Conservation (phyloP, 2,329 filamentous ascomycete species). For the Coniella vitis region DNA sequence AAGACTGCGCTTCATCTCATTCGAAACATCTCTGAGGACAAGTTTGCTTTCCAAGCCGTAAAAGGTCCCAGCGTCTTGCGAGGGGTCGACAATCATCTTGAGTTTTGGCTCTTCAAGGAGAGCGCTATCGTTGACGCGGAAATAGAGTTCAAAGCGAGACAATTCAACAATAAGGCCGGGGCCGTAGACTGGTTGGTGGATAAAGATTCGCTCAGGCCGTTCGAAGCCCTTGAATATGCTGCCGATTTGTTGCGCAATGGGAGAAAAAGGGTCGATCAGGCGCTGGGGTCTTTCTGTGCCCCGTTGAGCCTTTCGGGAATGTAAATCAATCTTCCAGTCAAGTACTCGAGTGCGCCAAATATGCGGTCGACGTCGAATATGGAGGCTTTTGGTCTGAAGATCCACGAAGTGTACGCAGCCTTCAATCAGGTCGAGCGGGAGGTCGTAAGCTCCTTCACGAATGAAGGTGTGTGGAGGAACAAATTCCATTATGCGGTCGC, state of each 20-base stretch:
- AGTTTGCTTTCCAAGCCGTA: conserved; percentile 55
- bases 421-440: conserved; percentile 43
- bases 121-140: conserved; percentile 37
- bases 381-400: conserved; percentile 31
- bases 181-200: conserved; percentile 35
- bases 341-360: conserved; percentile 23
- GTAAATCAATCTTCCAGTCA: conserved; percentile 31
- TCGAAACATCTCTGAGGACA: conserved; percentile 40
- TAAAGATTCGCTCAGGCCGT: conserved; percentile 30
- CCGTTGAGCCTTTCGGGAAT: conserved; percentile 17
- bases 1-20: conserved; percentile 39
- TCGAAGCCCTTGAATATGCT: conserved; percentile 47
- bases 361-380: conserved; percentile 40
- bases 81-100: conserved; percentile 41
- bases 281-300: background rate
- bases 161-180: conserved; percentile 42
- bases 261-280: conserved; percentile 44
- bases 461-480: conserved; percentile 28
- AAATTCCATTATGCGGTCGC: conserved; percentile 25
- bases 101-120: conserved; percentile 44
- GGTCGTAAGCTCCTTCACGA: conserved; percentile 29
- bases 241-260: conserved; percentile 31
- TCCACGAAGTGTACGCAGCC: conserved; percentile 57
- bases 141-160: conserved; percentile 44
- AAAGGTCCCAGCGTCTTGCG: conserved; percentile 54